Evolutionary conservation across 345 rosid species (phyloP).

Genomic region (Syzygium aromaticum): DNA sequence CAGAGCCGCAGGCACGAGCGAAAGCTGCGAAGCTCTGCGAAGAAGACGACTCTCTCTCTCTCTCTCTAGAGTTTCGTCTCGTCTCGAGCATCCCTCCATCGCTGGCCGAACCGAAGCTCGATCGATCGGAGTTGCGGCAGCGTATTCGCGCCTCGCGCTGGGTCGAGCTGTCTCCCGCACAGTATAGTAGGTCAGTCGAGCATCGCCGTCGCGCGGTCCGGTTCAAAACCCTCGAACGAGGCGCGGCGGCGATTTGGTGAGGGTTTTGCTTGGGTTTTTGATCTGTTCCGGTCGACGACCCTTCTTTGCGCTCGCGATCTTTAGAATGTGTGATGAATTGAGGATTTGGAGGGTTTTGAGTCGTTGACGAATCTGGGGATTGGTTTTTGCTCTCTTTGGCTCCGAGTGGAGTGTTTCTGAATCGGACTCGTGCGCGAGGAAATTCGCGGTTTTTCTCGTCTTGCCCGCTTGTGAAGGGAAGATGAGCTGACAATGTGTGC

Average conservation of each 20-base stretch:
- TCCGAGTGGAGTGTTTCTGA: background rate
- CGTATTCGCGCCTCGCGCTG: background rate
- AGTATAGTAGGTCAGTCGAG: background rate
- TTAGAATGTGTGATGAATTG: background rate
- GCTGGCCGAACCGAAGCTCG: background rate
- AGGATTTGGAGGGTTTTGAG: background rate
- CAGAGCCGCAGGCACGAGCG: background rate
- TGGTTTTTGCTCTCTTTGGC: background rate
- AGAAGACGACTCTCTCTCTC: background rate
- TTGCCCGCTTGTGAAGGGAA: background rate
- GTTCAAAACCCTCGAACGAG: background rate
- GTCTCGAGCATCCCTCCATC: background rate
- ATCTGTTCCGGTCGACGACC: background rate
- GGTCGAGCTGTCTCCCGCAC: background rate
- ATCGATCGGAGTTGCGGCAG: background rate
- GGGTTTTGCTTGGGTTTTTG: background rate
- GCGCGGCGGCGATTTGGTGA: background rate
- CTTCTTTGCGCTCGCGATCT: background rate
- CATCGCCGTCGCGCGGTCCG: background rate
- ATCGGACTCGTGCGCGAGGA: background rate
- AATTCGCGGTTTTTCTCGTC: background rate
- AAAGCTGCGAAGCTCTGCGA: background rate
- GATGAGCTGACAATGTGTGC: background rate
- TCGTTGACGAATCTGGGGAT: background rate
- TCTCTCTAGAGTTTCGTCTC: background rate